phyloP scores from a whole-genome alignment of 2,329 filamentous ascomycete species.

The Colletotrichum tamarilloi region DNA sequence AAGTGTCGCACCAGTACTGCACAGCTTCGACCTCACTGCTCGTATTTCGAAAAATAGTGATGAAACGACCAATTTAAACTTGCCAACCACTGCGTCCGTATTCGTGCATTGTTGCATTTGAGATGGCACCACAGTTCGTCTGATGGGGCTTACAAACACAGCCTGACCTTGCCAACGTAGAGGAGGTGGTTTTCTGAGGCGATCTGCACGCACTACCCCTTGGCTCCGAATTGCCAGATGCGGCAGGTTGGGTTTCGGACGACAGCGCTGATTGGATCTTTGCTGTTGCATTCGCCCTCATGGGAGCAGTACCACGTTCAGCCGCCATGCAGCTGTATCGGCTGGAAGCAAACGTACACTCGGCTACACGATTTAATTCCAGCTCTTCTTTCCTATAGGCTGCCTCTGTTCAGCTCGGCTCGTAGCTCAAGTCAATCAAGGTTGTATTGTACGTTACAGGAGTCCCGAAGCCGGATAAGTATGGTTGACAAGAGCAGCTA shows the following conservation, averaged over 20 bases:
- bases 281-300: background rate
- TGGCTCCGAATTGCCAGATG: background rate
- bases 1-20: background rate
- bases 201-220: background rate
- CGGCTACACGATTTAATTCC: background rate
- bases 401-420: background rate
- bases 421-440: background rate
- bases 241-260: background rate
- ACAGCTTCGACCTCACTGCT: no score
- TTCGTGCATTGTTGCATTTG: no score
- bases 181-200: background rate
- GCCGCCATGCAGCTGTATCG: background rate
- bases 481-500: no score
- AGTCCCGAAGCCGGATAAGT: background rate
- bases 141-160: background rate
- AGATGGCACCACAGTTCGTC: background rate
- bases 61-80: no score
- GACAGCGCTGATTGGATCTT: background rate
- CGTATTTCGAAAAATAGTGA: no score
- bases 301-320: background rate
- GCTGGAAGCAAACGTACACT: background rate
- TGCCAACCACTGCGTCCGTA: background rate
- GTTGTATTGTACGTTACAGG: background rate
- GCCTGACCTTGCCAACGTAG: background rate
- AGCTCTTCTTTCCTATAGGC: background rate